Percentiles rank a stretch among this genome's conserved stretches.
These are phyloP conservation scores for Phytopythium kandeliae DNA, from an alignment of 352 stramenopile species.

Conservation along the genomic window DNA sequence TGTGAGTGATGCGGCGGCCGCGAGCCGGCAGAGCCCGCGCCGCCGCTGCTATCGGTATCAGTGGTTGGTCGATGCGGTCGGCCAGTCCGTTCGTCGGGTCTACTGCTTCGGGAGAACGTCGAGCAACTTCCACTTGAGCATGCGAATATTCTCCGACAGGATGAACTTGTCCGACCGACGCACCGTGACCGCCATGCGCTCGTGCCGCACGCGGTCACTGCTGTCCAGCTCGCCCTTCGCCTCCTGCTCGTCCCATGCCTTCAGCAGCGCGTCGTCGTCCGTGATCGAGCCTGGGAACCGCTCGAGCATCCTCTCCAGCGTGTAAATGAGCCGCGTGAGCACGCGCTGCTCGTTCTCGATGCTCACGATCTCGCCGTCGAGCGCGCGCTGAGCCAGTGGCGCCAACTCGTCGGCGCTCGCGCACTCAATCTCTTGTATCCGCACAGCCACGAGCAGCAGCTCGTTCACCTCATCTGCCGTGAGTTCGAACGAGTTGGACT, in stretches of 20 bases:
- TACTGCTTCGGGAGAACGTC: conserved; percentile 37
- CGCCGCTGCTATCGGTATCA: background rate
- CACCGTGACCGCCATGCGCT: conserved; percentile 49
- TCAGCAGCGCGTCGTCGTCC: conserved; percentile 31
- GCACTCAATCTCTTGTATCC: conserved; percentile 64
- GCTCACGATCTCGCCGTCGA: conserved; percentile 52
- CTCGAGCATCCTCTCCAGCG: conserved; percentile 51
- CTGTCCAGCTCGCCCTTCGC: conserved; percentile 1
- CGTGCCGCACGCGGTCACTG: conserved; percentile 25
- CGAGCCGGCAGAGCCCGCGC: background rate
- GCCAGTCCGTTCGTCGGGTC: conserved; percentile 1
- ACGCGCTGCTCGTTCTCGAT: conserved; percentile 43
- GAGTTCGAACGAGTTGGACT: conserved; percentile 58
- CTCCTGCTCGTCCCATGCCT: conserved; percentile 18
- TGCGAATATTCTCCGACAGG: conserved; percentile 52
- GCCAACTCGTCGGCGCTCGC: conserved; percentile 31
- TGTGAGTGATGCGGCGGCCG: background rate
- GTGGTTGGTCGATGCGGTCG: too few species aligned
- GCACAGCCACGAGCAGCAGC: conserved; percentile 50
- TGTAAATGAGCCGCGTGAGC: conserved; percentile 55
- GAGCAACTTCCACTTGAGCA: conserved; percentile 68
- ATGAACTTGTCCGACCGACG: conserved; percentile 59
- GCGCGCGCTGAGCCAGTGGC: conserved; percentile 27
- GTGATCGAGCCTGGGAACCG: conserved; percentile 40
- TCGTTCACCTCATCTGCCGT: conserved; percentile 55